These are phyloP conservation scores for Syzygium jambos DNA, from an alignment of 345 rosid species.

Conservation along the genomic window DNA sequence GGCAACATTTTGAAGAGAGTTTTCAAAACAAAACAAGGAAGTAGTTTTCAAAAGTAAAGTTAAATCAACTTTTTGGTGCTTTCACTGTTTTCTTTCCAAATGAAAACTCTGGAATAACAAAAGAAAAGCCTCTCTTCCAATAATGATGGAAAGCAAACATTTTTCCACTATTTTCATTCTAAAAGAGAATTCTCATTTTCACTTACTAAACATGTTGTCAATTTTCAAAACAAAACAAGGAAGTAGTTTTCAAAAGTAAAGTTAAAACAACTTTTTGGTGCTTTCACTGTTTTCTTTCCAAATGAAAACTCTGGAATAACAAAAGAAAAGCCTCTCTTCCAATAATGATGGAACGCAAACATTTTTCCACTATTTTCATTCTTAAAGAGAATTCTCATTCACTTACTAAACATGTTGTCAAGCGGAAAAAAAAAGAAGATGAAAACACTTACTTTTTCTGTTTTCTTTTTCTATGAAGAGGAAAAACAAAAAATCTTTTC, in stretches of 20 bases:
- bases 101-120: neutral
- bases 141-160: neutral
- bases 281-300: neutral
- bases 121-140: neutral
- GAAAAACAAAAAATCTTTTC: neutral
- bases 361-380: neutral
- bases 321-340: neutral
- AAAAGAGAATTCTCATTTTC: neutral
- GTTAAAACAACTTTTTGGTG: neutral
- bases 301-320: neutral
- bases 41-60: neutral
- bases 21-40: neutral
- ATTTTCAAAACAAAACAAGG: neutral
- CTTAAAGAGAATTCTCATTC: neutral
- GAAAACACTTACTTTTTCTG: neutral
- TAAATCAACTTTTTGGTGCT: neutral
- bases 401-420: neutral
- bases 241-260: neutral
- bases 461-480: neutral
- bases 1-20: neutral
- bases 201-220: neutral
- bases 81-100: neutral
- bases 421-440: neutral
- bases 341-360: neutral
- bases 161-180: neutral